Conservation (phyloP, 306 rosid genomes). For the Luffa acutangula region DNA sequence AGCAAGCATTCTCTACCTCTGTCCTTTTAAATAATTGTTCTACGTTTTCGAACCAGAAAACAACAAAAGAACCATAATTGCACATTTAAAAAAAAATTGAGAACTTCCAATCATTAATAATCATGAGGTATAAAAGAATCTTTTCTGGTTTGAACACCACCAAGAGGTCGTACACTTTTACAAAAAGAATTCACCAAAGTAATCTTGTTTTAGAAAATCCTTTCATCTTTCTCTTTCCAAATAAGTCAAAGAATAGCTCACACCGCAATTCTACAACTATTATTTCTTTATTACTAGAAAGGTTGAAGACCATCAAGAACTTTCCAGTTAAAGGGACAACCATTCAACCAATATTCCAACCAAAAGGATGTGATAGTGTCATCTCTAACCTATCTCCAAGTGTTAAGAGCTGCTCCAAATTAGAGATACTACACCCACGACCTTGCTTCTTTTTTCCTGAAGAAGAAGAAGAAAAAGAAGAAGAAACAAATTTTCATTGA, state of each 20-base stretch:
- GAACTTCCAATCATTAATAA: too few relatives aligned
- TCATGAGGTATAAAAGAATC: background rate
- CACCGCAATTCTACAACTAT: background rate
- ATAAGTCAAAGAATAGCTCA: background rate
- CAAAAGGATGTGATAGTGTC: background rate
- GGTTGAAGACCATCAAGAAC: background rate
- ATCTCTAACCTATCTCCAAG: background rate
- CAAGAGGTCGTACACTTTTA: background rate
- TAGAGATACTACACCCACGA: background rate
- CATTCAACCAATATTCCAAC: background rate
- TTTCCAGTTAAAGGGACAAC: background rate
- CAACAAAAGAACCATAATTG: background rate
- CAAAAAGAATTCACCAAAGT: background rate
- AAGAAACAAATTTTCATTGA: background rate
- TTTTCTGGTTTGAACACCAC: background rate
- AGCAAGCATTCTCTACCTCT: background rate
- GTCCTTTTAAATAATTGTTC: background rate
- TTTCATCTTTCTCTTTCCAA: background rate
- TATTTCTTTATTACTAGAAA: background rate
- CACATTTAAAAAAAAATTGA: background rate
- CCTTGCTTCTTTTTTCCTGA: too few relatives aligned
- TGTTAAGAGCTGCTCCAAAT: background rate
- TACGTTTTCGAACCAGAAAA: background rate
- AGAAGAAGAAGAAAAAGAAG: background rate
- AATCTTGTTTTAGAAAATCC: background rate